Percentiles rank a stretch among this genome's conserved stretches.
phyloP scores from a whole-genome alignment of 768 basidiomycete species.

The Podaxis mareebaensis region DNA sequence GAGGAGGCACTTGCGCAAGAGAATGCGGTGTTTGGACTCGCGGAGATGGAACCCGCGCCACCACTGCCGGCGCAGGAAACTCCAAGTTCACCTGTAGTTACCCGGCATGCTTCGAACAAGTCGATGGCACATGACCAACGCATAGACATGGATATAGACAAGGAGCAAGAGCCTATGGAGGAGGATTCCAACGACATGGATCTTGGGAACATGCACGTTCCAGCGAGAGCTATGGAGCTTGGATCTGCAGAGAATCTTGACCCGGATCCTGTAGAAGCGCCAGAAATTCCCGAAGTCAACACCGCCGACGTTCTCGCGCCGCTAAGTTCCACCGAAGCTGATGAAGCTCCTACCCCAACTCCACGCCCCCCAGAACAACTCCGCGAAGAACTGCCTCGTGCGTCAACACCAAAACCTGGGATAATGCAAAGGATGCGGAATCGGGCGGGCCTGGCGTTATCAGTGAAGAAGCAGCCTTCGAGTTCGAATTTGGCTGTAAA shows the following conservation, averaged over 20 bases:
- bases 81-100: background rate
- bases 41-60: background rate
- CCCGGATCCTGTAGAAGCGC: constrained; percentile 47
- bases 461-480: background rate
- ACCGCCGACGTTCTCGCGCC: constrained; percentile 11
- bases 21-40: constrained; percentile 24
- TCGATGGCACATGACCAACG: background rate
- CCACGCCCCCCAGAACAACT: constrained; percentile 9
- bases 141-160: background rate
- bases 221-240: background rate
- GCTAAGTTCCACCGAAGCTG: constrained; percentile 23
- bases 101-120: background rate
- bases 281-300: constrained; percentile 33
- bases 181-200: constrained; percentile 1
- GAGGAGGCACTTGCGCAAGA: constrained; percentile 35
- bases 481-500: background rate
- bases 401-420: constrained; percentile 24
- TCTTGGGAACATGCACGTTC: background rate
- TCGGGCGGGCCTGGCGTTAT: constrained; percentile 30
- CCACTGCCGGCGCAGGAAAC: background rate
- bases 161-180: constrained; percentile 3
- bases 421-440: constrained; percentile 44
- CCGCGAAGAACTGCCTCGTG: background rate
- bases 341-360: constrained; percentile 20
- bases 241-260: background rate